Conservation (phyloP, 371 early-diverging fungal species). For the Actinomortierella wolfii region DNA sequence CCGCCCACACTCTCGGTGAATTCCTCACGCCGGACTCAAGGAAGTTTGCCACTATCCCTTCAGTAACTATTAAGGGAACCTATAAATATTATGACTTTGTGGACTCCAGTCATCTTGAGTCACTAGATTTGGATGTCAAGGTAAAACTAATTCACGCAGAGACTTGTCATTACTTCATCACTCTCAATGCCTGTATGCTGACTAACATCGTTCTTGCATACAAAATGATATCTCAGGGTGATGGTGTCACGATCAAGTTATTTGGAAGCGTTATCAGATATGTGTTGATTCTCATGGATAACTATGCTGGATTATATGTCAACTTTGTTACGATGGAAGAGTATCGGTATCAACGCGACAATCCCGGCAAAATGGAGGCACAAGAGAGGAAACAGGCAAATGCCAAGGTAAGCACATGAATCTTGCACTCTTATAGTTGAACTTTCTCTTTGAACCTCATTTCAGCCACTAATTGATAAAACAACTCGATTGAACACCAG, state of each 20-base stretch:
- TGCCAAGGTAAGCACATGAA: constrained; percentile 53
- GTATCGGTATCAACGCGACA: constrained; percentile 63
- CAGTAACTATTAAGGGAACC: constrained; percentile 58
- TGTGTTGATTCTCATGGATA: constrained; percentile 74
- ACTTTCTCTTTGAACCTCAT: background rate
- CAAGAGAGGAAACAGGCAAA: constrained; percentile 60
- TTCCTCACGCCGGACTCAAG: constrained; percentile 64
- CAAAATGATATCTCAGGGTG: constrained; percentile 42
- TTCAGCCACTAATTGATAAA: background rate
- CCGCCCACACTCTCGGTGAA: constrained; percentile 75
- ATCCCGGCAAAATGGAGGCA: constrained; percentile 49
- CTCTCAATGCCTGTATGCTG: no score
- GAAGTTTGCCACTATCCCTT: constrained; percentile 58
- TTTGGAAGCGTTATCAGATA: constrained; percentile 77
- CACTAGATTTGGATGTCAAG: constrained; percentile 65
- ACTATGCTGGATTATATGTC: constrained; percentile 75
- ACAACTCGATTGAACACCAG: no score
- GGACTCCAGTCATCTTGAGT: constrained; percentile 62
- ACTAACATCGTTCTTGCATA: no score
- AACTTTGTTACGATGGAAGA: constrained; percentile 78
- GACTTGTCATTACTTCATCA: constrained; percentile 1
- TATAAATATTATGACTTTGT: constrained; percentile 69
- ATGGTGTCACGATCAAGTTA: constrained; percentile 64
- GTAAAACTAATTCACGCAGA: constrained; percentile 33
- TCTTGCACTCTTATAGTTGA: background rate